Conservation (phyloP, 148 eudicot genomes). For the Rhododendron mucronatum region DNA sequence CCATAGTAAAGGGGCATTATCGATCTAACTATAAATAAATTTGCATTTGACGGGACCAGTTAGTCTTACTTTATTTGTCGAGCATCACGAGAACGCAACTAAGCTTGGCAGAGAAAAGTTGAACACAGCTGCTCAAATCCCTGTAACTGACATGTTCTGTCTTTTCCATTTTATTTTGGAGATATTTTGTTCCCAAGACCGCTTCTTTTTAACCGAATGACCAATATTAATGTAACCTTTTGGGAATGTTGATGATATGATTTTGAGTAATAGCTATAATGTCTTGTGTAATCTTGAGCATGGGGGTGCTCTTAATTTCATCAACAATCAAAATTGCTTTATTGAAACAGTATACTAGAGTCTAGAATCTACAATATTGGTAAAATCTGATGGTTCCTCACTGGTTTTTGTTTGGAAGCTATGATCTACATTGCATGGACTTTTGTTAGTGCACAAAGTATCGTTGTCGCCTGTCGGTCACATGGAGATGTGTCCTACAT, state of each 20-base stretch:
- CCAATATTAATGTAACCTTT: neutral
- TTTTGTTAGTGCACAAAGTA: too few species aligned
- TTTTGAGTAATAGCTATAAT: neutral
- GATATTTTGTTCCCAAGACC: neutral
- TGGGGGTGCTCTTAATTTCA: neutral
- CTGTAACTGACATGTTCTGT: conserved; percentile 29
- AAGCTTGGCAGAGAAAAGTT: conserved; percentile 30
- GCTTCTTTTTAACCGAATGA: neutral
- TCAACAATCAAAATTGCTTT: neutral
- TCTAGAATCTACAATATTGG: neutral
- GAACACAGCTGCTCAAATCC: conserved; percentile 92
- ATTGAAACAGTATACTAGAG: neutral
- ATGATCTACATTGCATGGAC: neutral
- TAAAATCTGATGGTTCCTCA: neutral
- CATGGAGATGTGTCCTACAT: too few species aligned
- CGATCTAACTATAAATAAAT: neutral
- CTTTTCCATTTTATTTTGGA: neutral
- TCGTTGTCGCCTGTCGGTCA: too few species aligned
- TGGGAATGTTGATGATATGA: neutral
- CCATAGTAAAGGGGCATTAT: neutral
- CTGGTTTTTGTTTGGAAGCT: neutral
- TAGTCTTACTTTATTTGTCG: conserved; percentile 67
- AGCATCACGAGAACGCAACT: conserved; percentile 81
- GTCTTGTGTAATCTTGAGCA: neutral
- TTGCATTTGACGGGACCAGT: conserved; percentile 58